Conservation (phyloP, 495 filamentous ascomycete species). For the Neurospora tetrasperma region DNA sequence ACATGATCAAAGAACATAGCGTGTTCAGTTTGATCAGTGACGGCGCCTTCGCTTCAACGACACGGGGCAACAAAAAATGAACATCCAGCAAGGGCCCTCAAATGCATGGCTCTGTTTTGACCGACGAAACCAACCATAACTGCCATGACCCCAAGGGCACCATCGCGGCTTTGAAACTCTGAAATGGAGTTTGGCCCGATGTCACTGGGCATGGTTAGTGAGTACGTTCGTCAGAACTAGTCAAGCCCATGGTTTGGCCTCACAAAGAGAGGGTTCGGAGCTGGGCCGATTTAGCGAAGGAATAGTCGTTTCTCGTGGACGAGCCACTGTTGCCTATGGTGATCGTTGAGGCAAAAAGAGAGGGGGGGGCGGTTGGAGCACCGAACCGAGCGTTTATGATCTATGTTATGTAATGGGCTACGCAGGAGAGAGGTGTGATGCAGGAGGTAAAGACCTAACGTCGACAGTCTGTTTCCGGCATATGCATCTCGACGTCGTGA, state of each 20-base stretch:
- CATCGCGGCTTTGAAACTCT: background rate
- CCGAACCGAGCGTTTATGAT: background rate
- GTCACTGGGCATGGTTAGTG: background rate
- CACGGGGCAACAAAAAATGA: background rate
- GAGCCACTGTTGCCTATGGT: constrained; percentile 1
- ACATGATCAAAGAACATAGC: constrained; percentile 36
- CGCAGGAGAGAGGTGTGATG: background rate
- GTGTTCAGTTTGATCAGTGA: background rate
- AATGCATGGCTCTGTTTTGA: background rate
- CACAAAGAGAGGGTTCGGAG: constrained; percentile 4
- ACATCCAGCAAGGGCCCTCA: background rate
- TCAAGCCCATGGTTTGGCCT: background rate
- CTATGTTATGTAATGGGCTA: background rate
- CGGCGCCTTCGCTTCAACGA: background rate
- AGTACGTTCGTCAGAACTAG: background rate
- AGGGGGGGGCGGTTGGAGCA: background rate
- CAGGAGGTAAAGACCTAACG: background rate
- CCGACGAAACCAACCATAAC: background rate
- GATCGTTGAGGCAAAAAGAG: background rate
- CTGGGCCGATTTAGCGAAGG: constrained; percentile 8
- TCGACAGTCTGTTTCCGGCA: background rate
- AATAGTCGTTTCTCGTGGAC: background rate
- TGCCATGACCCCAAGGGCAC: background rate
- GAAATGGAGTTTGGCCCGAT: background rate
- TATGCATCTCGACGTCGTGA: background rate